phyloP scores from a whole-genome alignment of 768 basidiomycete species.

The Mycena maculata region DNA sequence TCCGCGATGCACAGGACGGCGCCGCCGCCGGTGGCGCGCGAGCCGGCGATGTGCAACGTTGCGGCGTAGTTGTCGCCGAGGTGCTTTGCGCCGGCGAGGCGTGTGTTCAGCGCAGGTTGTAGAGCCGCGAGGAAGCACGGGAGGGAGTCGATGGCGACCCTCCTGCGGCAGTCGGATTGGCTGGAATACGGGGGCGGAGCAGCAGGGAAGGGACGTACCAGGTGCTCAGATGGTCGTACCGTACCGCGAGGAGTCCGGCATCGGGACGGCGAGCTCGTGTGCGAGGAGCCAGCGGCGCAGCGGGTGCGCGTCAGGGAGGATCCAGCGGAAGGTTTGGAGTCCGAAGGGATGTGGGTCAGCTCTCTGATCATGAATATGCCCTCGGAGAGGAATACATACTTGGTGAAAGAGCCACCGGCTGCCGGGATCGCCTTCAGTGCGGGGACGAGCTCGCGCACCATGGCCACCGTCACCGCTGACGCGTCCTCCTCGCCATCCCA shows the following conservation, averaged over 20 bases:
- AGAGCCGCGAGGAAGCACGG: constrained; percentile 3
- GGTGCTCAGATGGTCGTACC: not conserved
- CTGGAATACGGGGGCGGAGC: not conserved
- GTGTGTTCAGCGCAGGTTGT: not conserved
- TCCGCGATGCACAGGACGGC: constrained; percentile 3
- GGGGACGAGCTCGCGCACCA: not conserved
- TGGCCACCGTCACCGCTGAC: not conserved
- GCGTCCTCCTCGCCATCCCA: no score
- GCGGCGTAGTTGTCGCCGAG: constrained; percentile 13
- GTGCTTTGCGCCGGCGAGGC: not conserved
- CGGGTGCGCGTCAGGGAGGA: not conserved
- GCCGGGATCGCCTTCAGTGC: not conserved
- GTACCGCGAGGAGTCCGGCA: not conserved
- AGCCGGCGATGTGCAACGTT: constrained; percentile 9
- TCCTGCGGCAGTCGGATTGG: not conserved
- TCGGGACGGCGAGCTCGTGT: not conserved
- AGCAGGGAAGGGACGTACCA: not conserved
- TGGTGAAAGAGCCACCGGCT: not conserved
- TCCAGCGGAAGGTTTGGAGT: not conserved
- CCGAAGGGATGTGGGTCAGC: not conserved
- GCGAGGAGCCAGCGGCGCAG: not conserved
- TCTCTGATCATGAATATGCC: not conserved
- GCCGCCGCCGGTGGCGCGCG: not conserved
- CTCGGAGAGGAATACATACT: not conserved
- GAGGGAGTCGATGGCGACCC: constrained; percentile 6